A percentile compares a stretch with the other conserved stretches of the same genome.
Conservation (phyloP, 495 filamentous ascomycete species). For the Aspergillus steynii region DNA sequence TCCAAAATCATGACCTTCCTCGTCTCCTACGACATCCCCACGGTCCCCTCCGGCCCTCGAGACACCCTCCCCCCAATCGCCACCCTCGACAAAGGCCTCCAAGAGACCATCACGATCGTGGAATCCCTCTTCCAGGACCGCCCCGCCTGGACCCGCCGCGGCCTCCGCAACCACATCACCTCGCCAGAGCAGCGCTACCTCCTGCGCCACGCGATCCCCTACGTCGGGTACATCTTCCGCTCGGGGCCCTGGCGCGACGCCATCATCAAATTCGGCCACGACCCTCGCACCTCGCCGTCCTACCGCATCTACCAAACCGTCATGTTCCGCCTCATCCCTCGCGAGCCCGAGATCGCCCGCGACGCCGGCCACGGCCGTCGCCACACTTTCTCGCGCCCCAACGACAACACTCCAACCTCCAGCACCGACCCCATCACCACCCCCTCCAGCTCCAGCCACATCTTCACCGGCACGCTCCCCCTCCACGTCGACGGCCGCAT, state of each 20-base stretch:
- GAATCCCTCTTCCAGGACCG: conserved; percentile 63
- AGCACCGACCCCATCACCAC: conserved; percentile 5
- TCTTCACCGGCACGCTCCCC: conserved; percentile 72
- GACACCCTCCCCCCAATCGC: conserved; percentile 48
- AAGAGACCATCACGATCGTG: conserved; percentile 58
- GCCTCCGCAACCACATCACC: conserved; percentile 63
- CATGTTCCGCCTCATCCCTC: conserved; percentile 71
- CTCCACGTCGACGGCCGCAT: conserved; percentile 74
- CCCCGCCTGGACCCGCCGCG: conserved; percentile 84
- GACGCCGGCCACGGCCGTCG: conserved; percentile 67
- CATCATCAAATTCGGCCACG: conserved; percentile 78
- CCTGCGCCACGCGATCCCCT: conserved; percentile 66
- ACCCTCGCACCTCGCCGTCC: conserved; percentile 72
- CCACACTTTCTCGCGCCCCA: conserved; percentile 24
- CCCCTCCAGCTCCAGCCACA: conserved; percentile 52
- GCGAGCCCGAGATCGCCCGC: conserved; percentile 77
- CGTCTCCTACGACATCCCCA: conserved; percentile 57
- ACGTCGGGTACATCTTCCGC: conserved; percentile 85
- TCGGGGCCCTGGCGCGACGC: conserved; percentile 90
- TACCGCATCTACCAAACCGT: conserved; percentile 85
- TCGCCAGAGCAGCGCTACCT: conserved; percentile 51
- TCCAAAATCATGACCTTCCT: conserved; percentile 57
- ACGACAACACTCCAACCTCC: conserved; percentile 16
- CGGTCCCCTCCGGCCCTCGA: conserved; percentile 53
- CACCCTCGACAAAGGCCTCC: conserved; percentile 51